These are phyloP conservation scores for Colletotrichum cuscutae DNA, from an alignment of 2,329 filamentous ascomycete genomes.

Conservation along the genomic window DNA sequence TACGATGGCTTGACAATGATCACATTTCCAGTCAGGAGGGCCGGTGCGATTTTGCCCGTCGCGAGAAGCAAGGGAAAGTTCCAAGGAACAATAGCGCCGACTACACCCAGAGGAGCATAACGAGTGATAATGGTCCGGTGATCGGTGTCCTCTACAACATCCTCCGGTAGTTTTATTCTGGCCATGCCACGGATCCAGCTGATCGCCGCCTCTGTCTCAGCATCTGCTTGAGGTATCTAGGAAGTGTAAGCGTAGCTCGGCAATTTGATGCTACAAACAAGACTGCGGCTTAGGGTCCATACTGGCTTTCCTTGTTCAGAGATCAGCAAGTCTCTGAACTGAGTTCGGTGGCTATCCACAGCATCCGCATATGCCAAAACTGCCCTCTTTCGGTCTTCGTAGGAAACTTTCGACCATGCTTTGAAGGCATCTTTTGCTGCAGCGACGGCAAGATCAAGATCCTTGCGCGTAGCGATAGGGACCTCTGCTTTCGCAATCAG, in stretches of 20 bases:
- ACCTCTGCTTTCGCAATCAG: slow-evolving; percentile 53
- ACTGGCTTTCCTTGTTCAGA: slow-evolving; percentile 45
- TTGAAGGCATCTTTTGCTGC: slow-evolving; percentile 42
- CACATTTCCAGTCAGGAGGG: slow-evolving; percentile 65
- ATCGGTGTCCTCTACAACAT: slow-evolving; percentile 51
- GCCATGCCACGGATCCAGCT: slow-evolving; percentile 44
- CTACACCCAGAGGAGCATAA: slow-evolving; percentile 53
- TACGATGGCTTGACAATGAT: slow-evolving; percentile 67
- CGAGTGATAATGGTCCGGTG: slow-evolving; percentile 45
- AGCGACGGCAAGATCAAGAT: slow-evolving; percentile 44
- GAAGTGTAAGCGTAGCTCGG: neutral
- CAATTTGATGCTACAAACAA: neutral
- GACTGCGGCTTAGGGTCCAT: neutral
- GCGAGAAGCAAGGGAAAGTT: slow-evolving; percentile 66
- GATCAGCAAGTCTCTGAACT: slow-evolving; percentile 39
- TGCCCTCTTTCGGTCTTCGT: slow-evolving; percentile 38
- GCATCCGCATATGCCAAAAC: slow-evolving; percentile 41
- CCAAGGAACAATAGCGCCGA: slow-evolving; percentile 60
- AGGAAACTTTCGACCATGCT: slow-evolving; percentile 41
- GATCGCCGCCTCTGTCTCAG: slow-evolving; percentile 39
- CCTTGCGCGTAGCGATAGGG: slow-evolving; percentile 41
- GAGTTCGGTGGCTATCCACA: slow-evolving; percentile 34
- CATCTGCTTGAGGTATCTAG: slow-evolving; percentile 37
- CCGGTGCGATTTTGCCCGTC: slow-evolving; percentile 65
- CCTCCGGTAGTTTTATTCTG: slow-evolving; percentile 47